Conservation (phyloP, 208 protist genomes). For the Leishmania lainsoni region DNA sequence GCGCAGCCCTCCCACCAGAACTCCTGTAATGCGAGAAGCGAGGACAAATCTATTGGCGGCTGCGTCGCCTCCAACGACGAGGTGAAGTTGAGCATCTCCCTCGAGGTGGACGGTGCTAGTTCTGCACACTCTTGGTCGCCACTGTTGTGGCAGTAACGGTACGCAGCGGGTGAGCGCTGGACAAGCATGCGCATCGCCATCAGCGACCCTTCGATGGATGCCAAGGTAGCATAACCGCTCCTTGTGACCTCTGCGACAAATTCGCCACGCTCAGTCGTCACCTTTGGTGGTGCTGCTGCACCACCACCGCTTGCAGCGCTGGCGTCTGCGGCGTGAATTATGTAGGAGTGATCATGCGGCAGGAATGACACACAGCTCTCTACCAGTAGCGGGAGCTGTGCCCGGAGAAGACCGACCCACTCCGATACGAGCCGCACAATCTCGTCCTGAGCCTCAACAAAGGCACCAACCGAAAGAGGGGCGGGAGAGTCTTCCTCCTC, state of each 20-base stretch:
- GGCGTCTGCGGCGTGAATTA: not conserved
- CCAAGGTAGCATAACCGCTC: conserved; percentile 24
- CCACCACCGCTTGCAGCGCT: not conserved
- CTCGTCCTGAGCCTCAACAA: conserved; percentile 32
- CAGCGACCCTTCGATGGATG: conserved; percentile 44
- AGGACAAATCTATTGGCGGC: conserved; percentile 4
- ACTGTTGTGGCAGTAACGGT: not conserved
- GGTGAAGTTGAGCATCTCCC: not conserved
- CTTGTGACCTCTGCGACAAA: conserved; percentile 47
- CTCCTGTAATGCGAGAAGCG: conserved; percentile 53
- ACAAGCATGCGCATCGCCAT: conserved; percentile 40
- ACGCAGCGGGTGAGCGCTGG: conserved; percentile 22
- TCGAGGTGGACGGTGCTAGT: not conserved
- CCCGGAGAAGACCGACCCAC: conserved; percentile 59
- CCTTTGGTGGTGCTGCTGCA: not conserved
- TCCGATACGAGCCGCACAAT: conserved; percentile 40
- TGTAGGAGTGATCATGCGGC: conserved; percentile 28
- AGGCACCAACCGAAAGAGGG: not conserved
- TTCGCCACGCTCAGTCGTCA: conserved; percentile 26
- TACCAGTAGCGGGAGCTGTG: conserved; percentile 61
- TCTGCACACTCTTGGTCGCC: not conserved
- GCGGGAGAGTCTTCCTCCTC: not conserved
- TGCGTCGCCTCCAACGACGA: not conserved
- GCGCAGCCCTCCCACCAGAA: conserved; percentile 75
- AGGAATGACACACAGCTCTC: conserved; percentile 52